Evolutionary conservation across 176 grass and related monocot genomes (phyloP), one percentile per base, ranked within the genome.

Genomic region (Areca catechu): DNA sequence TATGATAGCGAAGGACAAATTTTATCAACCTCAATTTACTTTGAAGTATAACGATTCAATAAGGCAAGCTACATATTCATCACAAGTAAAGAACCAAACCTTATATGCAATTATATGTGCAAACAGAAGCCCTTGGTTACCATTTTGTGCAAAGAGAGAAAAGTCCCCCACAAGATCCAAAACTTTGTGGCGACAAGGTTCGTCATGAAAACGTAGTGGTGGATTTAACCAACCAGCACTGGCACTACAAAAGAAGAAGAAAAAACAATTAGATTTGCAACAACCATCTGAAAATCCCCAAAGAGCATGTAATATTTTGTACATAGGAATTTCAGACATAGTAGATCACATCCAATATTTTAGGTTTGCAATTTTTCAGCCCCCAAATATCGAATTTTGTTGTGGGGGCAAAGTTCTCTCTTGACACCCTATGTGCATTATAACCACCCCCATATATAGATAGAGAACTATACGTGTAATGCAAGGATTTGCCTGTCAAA

Each of bases 151-250:
- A 77, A 97, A 60, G 63, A 97, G 83, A 28, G 93, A 97, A 51
- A 91, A 82, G 52, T 97, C 93, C 15, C 93, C 93, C 12, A 97
- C 76, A 76, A 91, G 79, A 85, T 97, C 87, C 67, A 97, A 74
- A 69, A 82, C 73, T 71, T 97, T 97, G 78, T 91, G 93, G 53
- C 83, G 78, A 60, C 93, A 97, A 71, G 93, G 83, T 74, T 91
- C 93, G 56, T 91, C 69, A 27, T 70, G 34, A 58, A 91, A 97
- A 28, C 83, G 76, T 58, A 91, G 69, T 68, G 87, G 93, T 60
- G 93, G 81, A 69, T 97, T 97, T 49, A 91, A 49, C 87, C 80
- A 97, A 51, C 93, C 87, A 75, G 7, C 74, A 68, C 61, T 70
- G 49, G 76, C 65, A 75, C 93, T 97, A 73, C 47, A 73, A 82